Evolutionary conservation across 495 filamentous ascomycete genomes (phyloP).

Genomic region (Haplographium delicatum): DNA sequence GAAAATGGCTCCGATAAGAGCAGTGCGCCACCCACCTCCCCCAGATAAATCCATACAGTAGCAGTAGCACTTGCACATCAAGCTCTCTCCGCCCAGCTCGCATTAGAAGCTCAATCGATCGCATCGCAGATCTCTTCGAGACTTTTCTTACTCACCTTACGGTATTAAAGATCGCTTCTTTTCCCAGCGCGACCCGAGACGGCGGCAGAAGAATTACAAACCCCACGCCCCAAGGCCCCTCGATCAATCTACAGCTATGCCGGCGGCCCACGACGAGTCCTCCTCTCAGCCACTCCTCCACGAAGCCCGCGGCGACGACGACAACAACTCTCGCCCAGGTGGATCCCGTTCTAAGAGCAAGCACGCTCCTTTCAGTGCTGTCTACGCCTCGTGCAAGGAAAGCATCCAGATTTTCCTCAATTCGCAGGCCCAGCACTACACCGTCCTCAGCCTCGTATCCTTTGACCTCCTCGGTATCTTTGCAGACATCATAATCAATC

Average conservation of each 20-base stretch:
- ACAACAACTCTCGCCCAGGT: not conserved
- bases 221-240: too few relatives aligned
- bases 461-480: constrained; percentile 56
- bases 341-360: not conserved
- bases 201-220: too few relatives aligned
- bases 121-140: too few relatives aligned
- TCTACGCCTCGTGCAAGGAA: constrained; percentile 22
- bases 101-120: too few relatives aligned
- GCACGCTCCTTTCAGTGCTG: constrained; percentile 9
- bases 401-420: constrained; percentile 36
- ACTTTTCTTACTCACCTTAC: too few relatives aligned
- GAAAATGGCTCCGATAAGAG: constrained; percentile 15
- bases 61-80: too few relatives aligned
- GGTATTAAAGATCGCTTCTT: too few relatives aligned
- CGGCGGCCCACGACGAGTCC: not conserved
- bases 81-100: too few relatives aligned
- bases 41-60: too few relatives aligned
- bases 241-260: too few relatives aligned
- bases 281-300: constrained; percentile 10
- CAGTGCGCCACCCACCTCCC: constrained; percentile 10
- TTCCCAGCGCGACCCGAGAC: too few relatives aligned
- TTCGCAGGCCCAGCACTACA: constrained; percentile 54
- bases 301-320: not conserved
- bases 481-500: constrained; percentile 55
- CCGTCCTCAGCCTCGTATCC: constrained; percentile 48